phyloP scores from a whole-genome alignment of 192 early-diverging fungal genomes.

The Coemansia sp. region DNA sequence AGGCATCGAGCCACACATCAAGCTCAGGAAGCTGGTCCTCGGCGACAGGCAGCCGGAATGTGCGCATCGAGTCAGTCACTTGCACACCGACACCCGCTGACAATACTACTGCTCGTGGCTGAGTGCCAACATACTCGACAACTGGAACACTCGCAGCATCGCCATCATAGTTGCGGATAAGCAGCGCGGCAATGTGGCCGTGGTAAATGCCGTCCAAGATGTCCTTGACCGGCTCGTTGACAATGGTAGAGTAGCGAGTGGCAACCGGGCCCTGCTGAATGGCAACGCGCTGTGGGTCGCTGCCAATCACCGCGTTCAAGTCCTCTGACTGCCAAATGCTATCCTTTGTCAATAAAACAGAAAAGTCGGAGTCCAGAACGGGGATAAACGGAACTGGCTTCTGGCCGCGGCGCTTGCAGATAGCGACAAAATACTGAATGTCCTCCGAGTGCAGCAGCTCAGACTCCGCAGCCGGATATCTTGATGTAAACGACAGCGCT shows the following conservation, averaged over 20 bases:
- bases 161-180: slow-evolving; percentile 70
- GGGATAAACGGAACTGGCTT: slow-evolving; percentile 95
- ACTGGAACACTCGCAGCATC: slow-evolving; percentile 65
- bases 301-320: slow-evolving; percentile 78
- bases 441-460: slow-evolving; percentile 50
- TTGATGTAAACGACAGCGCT: slow-evolving; percentile 35
- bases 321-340: slow-evolving; percentile 91
- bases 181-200: slow-evolving; percentile 75
- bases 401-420: slow-evolving; percentile 58
- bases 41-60: slow-evolving; percentile 3
- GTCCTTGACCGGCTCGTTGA: slow-evolving; percentile 86
- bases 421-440: slow-evolving; percentile 44
- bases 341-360: slow-evolving; percentile 91
- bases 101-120: background rate
- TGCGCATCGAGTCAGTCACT: background rate
- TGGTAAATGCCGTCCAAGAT: slow-evolving; percentile 85
- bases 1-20: slow-evolving; percentile 65
- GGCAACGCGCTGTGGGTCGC: slow-evolving; percentile 80
- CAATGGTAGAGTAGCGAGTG: slow-evolving; percentile 69
- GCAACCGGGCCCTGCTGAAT: slow-evolving; percentile 92
- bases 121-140: slow-evolving; percentile 68
- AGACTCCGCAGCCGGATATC: slow-evolving; percentile 8
- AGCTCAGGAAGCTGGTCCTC: slow-evolving; percentile 6
- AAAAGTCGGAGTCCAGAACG: slow-evolving; percentile 87
- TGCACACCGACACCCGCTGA: background rate